These are phyloP conservation scores for Apiospora malaysiana DNA, from an alignment of 2,329 filamentous ascomycete genomes.

Conservation along the genomic window DNA sequence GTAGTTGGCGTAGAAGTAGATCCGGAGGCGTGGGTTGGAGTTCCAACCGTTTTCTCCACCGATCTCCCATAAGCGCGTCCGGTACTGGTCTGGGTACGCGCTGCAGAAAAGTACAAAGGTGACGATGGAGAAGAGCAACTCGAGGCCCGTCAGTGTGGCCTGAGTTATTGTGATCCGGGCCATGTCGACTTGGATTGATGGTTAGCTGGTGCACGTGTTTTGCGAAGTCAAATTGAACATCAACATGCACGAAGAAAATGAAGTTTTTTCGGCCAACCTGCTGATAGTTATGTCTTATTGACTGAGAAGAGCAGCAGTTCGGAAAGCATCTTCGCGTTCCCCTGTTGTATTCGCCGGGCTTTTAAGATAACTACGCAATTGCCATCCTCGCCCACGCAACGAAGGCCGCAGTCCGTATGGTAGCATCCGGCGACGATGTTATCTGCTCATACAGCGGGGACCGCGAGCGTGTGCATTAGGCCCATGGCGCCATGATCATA, in stretches of 20 bases:
- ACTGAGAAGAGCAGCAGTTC: too few species aligned
- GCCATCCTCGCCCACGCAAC: too few species aligned
- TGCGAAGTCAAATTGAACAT: background rate
- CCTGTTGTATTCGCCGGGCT: too few species aligned
- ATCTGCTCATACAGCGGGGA: background rate
- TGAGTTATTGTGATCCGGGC: background rate
- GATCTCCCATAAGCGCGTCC: slow-evolving; percentile 27
- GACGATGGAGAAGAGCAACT: slow-evolving; percentile 16
- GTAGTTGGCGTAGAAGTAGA: slow-evolving; percentile 34
- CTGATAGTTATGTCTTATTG: too few species aligned
- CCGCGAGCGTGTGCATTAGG: background rate
- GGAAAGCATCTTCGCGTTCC: too few species aligned
- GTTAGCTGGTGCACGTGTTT: background rate
- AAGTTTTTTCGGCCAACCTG: background rate
- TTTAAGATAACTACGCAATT: too few species aligned
- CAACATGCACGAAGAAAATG: background rate
- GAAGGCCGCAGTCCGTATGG: too few species aligned
- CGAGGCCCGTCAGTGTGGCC: background rate
- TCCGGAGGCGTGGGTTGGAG: slow-evolving; percentile 30
- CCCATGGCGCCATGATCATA: background rate
- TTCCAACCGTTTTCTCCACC: slow-evolving; percentile 33
- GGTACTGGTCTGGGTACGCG: slow-evolving; percentile 27
- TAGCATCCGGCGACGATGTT: background rate
- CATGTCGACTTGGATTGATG: background rate
- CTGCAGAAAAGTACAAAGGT: slow-evolving; percentile 22